These are phyloP conservation scores for Rhizophagus sp. DNA, from an alignment of 192 early-diverging fungal species.

Conservation along the genomic window DNA sequence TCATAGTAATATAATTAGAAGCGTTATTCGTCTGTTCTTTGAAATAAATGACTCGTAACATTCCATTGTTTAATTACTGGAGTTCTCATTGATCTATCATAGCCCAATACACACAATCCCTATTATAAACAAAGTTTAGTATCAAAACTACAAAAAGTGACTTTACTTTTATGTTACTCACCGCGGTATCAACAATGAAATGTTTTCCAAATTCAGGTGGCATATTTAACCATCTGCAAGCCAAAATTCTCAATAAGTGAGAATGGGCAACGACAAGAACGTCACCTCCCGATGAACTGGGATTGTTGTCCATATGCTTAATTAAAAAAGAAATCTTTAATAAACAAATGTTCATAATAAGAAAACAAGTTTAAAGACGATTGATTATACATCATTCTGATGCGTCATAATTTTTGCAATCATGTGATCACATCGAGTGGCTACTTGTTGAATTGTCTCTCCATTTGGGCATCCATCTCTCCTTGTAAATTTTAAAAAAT, in stretches of 20 bases:
- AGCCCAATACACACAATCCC: constrained; percentile 19
- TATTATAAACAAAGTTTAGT: not conserved
- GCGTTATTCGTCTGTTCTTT: not conserved
- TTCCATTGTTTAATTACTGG: constrained; percentile 25
- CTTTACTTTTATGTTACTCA: not conserved
- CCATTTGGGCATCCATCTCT: constrained; percentile 38
- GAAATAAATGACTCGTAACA: constrained; percentile 25
- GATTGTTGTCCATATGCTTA: constrained; percentile 19
- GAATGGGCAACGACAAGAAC: constrained; percentile 44
- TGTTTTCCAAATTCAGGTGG: constrained; percentile 35
- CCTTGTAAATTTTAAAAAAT: not conserved
- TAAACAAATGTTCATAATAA: not conserved
- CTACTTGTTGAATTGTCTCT: constrained; percentile 44
- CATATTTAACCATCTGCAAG: constrained; percentile 39
- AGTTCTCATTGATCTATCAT: constrained; percentile 20
- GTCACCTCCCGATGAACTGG: constrained; percentile 26
- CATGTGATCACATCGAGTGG: constrained; percentile 41
- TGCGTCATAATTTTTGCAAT: constrained; percentile 31
- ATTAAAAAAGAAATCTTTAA: not conserved
- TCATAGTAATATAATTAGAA: not conserved
- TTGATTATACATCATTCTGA: constrained; percentile 3
- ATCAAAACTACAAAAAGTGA: not conserved
- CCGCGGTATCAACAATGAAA: constrained; percentile 45
- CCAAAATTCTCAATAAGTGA: constrained; percentile 45
- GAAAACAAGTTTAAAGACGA: not conserved